Conservation (phyloP, 2,329 filamentous ascomycete genomes). For the Colletotrichum sp. region DNA sequence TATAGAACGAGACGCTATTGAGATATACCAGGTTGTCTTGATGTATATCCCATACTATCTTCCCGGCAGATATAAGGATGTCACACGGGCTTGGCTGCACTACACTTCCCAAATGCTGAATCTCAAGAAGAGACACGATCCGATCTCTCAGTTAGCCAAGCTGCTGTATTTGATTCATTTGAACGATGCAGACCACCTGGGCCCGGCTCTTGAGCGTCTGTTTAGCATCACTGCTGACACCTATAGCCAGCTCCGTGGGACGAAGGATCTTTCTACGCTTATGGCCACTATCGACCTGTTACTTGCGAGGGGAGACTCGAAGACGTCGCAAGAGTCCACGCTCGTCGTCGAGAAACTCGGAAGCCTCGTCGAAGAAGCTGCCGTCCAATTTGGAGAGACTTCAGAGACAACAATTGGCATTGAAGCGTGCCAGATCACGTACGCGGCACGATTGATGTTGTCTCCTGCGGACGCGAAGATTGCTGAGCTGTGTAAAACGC, state of each 20-base stretch:
- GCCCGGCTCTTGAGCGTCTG: rapidly evolving
- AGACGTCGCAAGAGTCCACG: neutral
- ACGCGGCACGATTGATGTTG: neutral
- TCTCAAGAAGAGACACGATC: neutral
- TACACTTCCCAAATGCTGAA: neutral
- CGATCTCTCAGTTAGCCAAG: neutral
- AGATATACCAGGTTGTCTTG: neutral
- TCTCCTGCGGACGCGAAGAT: no score
- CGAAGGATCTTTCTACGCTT: rapidly evolving
- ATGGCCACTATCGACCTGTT: rapidly evolving
- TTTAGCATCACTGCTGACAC: neutral
- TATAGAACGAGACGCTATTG: neutral
- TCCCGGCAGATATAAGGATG: neutral
- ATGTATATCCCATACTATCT: neutral
- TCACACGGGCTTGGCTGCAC: neutral
- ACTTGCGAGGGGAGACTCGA: rapidly evolving
- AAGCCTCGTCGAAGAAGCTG: neutral
- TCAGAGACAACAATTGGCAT: neutral
- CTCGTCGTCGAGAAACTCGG: neutral
- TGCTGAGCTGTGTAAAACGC: neutral
- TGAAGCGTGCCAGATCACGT: neutral
- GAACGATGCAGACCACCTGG: neutral
- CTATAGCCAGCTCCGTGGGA: rapidly evolving
- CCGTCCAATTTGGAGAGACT: neutral
- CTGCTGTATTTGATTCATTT: neutral